Evolutionary conservation across 306 rosid species (phyloP).

Genomic region (Alnus glutinosa): DNA sequence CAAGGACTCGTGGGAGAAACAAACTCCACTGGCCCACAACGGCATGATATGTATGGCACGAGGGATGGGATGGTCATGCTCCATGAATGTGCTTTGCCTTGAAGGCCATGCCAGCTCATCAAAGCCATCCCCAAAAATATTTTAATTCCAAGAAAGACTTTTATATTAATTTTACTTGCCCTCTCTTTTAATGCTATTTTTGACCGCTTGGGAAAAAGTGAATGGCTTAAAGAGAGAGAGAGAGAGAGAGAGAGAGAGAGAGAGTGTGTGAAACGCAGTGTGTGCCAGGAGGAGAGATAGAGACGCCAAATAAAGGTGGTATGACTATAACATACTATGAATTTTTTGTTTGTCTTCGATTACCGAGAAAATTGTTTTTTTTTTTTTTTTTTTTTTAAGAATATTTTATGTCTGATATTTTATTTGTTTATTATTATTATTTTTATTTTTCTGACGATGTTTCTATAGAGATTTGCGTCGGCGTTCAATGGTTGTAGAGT

Average conservation of each 20-base stretch:
- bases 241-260: conserved; percentile 28
- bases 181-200: conserved; percentile 33
- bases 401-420: background rate
- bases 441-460: background rate
- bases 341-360: background rate
- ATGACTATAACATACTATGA: background rate
- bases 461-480: conserved; percentile 62
- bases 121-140: background rate
- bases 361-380: background rate
- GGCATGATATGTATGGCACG: conserved; percentile 24
- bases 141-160: background rate
- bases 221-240: conserved; percentile 16
- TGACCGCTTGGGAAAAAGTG: conserved; percentile 37
- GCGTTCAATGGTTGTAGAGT: conserved; percentile 21
- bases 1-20: background rate
- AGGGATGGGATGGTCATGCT: conserved; percentile 21
- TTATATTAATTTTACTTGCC: background rate
- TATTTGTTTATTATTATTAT: background rate
- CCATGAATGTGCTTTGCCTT: conserved; percentile 15
- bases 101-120: conserved; percentile 29
- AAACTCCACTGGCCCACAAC: background rate
- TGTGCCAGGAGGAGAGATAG: conserved; percentile 1
- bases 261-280: background rate
- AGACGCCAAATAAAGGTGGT: background rate
- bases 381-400: conserved; percentile 4